These are phyloP conservation scores for Sporothrix phasma DNA, from an alignment of 2,329 filamentous ascomycete species.

Conservation along the genomic window DNA sequence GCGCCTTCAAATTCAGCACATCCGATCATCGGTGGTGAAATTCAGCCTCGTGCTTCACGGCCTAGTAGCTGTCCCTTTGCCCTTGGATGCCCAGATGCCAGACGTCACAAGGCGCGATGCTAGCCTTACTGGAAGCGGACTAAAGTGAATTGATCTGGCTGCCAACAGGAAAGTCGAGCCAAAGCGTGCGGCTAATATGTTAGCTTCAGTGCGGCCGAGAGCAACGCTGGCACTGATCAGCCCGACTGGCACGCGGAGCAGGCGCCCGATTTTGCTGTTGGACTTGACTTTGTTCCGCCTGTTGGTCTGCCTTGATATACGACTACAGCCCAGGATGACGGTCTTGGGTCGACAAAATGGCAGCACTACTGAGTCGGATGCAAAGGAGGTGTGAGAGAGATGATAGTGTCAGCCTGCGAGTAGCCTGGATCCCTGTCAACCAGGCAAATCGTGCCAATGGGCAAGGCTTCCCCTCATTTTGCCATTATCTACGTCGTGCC, in stretches of 20 bases:
- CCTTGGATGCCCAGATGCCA: background rate
- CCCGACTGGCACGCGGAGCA: background rate
- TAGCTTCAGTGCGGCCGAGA: background rate
- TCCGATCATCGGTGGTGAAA: background rate
- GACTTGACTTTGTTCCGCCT: background rate
- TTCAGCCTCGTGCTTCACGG: too few relatives aligned
- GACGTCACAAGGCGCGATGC: background rate
- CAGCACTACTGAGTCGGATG: too few relatives aligned
- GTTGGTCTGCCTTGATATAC: conserved; percentile 6
- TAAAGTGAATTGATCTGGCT: background rate
- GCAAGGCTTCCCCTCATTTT: background rate
- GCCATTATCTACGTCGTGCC: background rate
- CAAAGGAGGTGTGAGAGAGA: background rate
- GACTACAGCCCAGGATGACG: background rate
- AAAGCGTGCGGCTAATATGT: background rate
- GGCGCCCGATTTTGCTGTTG: background rate
- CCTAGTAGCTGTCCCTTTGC: too few relatives aligned
- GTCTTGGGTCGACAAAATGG: background rate
- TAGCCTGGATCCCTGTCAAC: background rate
- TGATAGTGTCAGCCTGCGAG: background rate
- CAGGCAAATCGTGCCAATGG: background rate
- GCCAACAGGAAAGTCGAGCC: background rate
- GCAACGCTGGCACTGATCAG: background rate
- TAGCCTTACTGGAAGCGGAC: background rate
- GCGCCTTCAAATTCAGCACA: background rate